Evolutionary conservation across 495 filamentous ascomycete species (phyloP).

Genomic region (Talaromyces thailandensis): DNA sequence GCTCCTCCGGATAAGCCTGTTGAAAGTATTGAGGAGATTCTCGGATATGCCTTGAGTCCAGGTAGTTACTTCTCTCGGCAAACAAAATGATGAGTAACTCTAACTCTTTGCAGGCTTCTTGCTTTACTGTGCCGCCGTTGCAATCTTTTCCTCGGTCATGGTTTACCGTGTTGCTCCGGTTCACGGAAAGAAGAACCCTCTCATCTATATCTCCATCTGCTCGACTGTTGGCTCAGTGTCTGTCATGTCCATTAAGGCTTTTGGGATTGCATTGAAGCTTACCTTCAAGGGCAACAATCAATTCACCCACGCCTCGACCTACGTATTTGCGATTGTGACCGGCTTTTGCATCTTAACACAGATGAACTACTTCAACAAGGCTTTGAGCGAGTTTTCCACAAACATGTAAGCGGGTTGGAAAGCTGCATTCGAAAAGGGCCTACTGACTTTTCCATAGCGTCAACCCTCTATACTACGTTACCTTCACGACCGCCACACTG

Average conservation of each 20-base stretch:
- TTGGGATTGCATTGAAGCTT: constrained; percentile 91
- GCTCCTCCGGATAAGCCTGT: constrained; percentile 91
- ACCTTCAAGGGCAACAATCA: constrained; percentile 89
- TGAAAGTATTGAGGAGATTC: constrained; percentile 75
- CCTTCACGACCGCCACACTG: constrained; percentile 94
- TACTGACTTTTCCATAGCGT: constrained; percentile 49
- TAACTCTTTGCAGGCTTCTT: constrained; percentile 62
- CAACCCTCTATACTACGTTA: constrained; percentile 97
- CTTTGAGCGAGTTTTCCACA: constrained; percentile 90
- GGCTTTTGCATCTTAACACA: constrained; percentile 91
- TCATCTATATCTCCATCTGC: constrained; percentile 95
- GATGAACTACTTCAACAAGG: constrained; percentile 99
- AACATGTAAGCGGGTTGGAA: constrained; percentile 63
- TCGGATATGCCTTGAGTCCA: constrained; percentile 79
- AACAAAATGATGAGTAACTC: constrained; percentile 5
- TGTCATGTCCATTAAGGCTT: constrained; percentile 97
- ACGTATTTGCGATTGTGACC: constrained; percentile 91
- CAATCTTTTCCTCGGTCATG: constrained; percentile 80
- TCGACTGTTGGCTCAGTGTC: constrained; percentile 93
- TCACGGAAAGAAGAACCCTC: constrained; percentile 88
- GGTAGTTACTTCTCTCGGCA: constrained; percentile 38
- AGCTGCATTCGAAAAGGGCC: constrained; percentile 18
- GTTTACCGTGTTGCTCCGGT: constrained; percentile 86
- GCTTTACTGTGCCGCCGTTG: constrained; percentile 67
- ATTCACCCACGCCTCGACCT: constrained; percentile 86